Base-by-base conservation (phyloP, 352 stramenopile species). In the Phytophthora fragariae region DNA sequence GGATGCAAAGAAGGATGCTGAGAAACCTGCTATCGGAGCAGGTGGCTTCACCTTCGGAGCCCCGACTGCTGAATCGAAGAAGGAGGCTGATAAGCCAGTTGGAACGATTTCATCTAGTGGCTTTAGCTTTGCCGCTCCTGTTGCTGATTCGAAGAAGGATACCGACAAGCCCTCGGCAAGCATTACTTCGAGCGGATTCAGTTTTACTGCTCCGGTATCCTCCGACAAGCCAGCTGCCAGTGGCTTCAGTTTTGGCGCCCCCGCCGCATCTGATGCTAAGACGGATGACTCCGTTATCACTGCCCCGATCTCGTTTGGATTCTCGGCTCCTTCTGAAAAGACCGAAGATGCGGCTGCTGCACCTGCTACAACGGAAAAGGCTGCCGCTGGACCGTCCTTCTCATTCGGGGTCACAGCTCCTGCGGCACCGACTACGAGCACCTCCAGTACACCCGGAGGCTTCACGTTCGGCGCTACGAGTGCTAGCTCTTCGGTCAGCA, bases 31-130 rank as follows among this genome's bases (percentile, higher is more conserved):
- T 47, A 17, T 33, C 44, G 65, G 64, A 27, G 67, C 74, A 24
- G 29, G 47, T 70, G 71, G 75, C 1, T 91, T 93, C 33, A 81
- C 71, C 27, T 93, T 94, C 39, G 82, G 83, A n/a, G 77, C 76
- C 41, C 65, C 76, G 24, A 11, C 49, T 41, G 29, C 39, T 5
- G 68, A 69, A 3, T 53, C 55, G 5, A 82, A 73, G 27, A 70
- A 73, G 15, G 69, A 65, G 7, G 33, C 61, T 1, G 65, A 70
- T 2, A 86, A 84, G 46, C 39, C 75, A n/a, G 55, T 56, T 57
- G 67, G 58, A 54, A 62, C 56, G 27, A 72, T 75, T 1, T 72
- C 70, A 15, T 73, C 62, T 9, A 29, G 35, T 72, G 58, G 70
- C 27, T 68, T 82, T 54, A 77, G 60, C 52, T 75, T 76, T 49